phyloP scores from a whole-genome alignment of 148 eudicot species.

The Rhododendron griersonianum region DNA sequence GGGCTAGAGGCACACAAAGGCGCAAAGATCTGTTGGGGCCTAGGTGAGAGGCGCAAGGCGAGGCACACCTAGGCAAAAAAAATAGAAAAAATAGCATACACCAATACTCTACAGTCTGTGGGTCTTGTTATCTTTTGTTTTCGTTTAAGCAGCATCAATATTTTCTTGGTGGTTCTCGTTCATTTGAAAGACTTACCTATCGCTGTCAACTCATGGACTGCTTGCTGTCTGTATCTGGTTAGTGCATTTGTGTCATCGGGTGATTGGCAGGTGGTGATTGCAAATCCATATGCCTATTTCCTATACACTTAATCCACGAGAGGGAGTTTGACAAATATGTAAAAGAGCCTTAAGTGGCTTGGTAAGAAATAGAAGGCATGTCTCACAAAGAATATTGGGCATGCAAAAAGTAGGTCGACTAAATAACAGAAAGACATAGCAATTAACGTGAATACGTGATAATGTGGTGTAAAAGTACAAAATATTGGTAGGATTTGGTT shows the following conservation, averaged over 20 bases:
- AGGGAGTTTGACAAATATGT: background rate
- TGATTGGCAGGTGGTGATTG: background rate
- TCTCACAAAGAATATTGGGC: background rate
- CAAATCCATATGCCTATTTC: background rate
- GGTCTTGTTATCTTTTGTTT: background rate
- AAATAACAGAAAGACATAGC: background rate
- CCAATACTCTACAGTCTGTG: background rate
- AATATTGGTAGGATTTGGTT: background rate
- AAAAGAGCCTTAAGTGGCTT: background rate
- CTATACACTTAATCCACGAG: background rate
- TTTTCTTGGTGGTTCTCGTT: background rate
- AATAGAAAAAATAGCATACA: no score
- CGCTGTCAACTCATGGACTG: background rate
- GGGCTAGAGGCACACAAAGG: no score
- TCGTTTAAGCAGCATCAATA: background rate
- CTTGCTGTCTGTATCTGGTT: background rate
- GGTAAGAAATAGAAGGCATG: background rate
- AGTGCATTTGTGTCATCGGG: background rate
- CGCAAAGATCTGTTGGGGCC: no score
- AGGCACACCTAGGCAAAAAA: no score
- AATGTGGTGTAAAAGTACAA: background rate
- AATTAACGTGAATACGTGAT: background rate
- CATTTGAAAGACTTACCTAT: background rate
- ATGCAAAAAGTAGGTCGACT: background rate
- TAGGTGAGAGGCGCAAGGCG: no score